Evolutionary conservation across 352 stramenopile species (phyloP).

Genomic region (Phytophthora sp.): DNA sequence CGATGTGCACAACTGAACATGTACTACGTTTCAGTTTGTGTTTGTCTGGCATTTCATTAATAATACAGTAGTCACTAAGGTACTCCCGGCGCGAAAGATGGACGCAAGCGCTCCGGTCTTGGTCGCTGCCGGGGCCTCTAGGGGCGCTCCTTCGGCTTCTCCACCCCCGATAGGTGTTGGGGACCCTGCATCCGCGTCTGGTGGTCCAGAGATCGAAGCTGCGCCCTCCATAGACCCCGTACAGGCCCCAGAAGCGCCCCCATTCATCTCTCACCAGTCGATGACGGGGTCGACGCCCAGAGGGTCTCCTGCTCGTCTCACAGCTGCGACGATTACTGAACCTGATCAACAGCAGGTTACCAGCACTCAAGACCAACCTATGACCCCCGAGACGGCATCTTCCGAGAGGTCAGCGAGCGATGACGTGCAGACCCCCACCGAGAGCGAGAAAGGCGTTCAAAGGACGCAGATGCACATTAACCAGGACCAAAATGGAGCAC

Average conservation of each 20-base stretch:
- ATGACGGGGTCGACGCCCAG: slow-evolving; percentile 4
- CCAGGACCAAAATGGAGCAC: not conserved
- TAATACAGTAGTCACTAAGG: too few relatives aligned
- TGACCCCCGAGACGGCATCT: slow-evolving; percentile 8
- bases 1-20: too few relatives aligned
- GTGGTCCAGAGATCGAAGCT: not conserved
- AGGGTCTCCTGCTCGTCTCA: not conserved
- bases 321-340: not conserved
- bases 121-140: slow-evolving; percentile 6
- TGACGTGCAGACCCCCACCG: not conserved
- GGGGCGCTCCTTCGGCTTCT: slow-evolving; percentile 6
- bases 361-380: not conserved
- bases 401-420: slow-evolving; percentile 15
- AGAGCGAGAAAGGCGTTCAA: slow-evolving; percentile 14
- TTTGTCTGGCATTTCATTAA: too few relatives aligned
- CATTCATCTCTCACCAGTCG: not conserved
- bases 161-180: not conserved
- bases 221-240: not conserved
- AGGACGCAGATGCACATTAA: not conserved
- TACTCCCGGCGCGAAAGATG: slow-evolving; percentile 27
- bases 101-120: slow-evolving; percentile 9
- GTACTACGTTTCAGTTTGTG: too few relatives aligned
- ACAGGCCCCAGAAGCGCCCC: not conserved
- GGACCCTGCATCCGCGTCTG: not conserved
- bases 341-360: not conserved